Conservation (phyloP, 1,284 basidiomycete species). For the Cutaneotrichosporon sp. region DNA sequence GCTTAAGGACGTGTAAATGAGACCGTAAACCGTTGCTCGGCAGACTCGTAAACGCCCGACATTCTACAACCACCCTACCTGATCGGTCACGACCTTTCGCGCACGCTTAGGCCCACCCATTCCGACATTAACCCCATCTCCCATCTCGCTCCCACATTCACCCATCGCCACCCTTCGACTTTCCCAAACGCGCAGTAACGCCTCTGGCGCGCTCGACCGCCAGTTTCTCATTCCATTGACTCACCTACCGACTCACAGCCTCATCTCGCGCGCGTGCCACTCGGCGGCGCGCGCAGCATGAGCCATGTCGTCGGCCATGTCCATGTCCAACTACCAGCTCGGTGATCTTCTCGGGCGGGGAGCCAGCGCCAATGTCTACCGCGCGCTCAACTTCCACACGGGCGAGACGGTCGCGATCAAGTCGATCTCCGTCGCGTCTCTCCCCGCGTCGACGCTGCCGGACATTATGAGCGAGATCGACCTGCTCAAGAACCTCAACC, state of each 20-base stretch:
- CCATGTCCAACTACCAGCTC: conserved; percentile 64
- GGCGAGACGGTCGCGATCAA: conserved; percentile 95
- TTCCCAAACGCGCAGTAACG: not conserved
- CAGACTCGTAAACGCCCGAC: not conserved
- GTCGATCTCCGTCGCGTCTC: conserved; percentile 87
- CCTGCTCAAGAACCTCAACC: conserved; percentile 90
- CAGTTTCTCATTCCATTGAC: not conserved
- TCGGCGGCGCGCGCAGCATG: conserved; percentile 6
- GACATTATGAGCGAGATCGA: conserved; percentile 98
- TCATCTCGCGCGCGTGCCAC: not conserved
- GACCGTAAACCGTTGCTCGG: no score
- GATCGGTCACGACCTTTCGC: not conserved
- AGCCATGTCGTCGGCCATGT: conserved; percentile 20
- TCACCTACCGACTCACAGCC: not conserved
- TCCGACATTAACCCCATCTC: not conserved
- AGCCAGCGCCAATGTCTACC: conserved; percentile 90
- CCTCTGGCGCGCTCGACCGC: not conserved
- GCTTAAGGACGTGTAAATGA: no score
- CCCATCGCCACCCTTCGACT: not conserved
- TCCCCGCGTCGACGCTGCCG: conserved; percentile 83
- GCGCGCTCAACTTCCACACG: conserved; percentile 90
- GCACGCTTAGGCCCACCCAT: not conserved
- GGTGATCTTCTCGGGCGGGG: conserved; percentile 91
- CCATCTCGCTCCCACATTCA: not conserved
- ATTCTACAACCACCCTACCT: not conserved